Conservation (phyloP, 2,329 filamentous ascomycete species). For the Onygena corvina region DNA sequence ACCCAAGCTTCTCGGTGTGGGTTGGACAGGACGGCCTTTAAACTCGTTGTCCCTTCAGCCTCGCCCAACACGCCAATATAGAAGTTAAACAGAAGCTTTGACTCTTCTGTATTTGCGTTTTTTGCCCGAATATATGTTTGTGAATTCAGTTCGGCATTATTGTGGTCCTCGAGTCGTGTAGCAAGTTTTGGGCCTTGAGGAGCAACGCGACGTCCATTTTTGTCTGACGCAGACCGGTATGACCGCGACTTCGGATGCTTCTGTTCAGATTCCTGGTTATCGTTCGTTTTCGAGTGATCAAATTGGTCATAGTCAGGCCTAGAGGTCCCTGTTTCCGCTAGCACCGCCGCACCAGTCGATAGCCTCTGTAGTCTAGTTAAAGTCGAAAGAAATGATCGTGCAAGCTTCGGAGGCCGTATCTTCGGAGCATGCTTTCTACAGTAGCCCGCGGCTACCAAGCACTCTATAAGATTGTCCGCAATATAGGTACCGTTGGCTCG, state of each 20-base stretch:
- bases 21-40: slow-evolving; percentile 16
- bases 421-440: slow-evolving; percentile 38
- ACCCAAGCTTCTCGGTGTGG: slow-evolving; percentile 14
- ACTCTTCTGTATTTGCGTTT: not conserved
- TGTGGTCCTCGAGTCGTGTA: not conserved
- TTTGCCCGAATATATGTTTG: not conserved
- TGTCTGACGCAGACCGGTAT: not conserved
- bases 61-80: slow-evolving; percentile 14
- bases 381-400: not conserved
- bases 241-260: not conserved
- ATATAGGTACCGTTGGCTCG: slow-evolving; percentile 21
- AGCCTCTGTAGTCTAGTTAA: slow-evolving; percentile 1
- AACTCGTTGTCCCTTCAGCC: slow-evolving; percentile 12
- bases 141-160: not conserved
- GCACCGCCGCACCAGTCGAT: not conserved
- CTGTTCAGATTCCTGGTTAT: not conserved
- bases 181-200: not conserved
- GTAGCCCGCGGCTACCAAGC: slow-evolving; percentile 41
- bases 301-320: not conserved
- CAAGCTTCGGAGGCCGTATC: slow-evolving; percentile 8
- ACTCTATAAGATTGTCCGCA: slow-evolving; percentile 43
- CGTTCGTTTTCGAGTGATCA: not conserved
- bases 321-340: not conserved
- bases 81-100: slow-evolving; percentile 12
- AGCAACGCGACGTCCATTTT: not conserved